These are phyloP conservation scores for Coelastrella sp. DNA, from an alignment of 139 green algal genomes.

Conservation along the genomic window DNA sequence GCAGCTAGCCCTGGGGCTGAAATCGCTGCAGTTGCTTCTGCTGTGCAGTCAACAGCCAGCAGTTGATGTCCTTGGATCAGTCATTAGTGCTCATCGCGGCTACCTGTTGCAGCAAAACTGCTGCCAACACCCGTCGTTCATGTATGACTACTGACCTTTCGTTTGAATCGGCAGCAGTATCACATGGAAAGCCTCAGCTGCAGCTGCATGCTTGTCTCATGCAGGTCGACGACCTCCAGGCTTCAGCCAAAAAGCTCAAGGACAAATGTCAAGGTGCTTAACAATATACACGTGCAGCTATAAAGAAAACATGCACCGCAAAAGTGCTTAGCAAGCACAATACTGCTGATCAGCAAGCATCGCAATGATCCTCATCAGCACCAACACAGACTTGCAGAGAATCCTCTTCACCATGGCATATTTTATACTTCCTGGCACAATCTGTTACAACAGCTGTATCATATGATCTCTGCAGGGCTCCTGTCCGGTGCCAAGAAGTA, in stretches of 20 bases:
- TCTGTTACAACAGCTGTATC: background rate
- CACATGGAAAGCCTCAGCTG: no score
- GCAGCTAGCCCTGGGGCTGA: background rate
- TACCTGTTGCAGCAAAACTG: no score
- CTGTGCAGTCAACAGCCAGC: background rate
- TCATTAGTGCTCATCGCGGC: no score
- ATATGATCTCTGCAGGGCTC: conserved; percentile 33
- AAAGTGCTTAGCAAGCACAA: no score
- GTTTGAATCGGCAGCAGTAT: no score
- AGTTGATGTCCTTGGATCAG: background rate
- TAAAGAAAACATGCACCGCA: no score
- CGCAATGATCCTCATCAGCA: background rate
- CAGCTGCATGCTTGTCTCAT: background rate
- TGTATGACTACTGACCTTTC: background rate
- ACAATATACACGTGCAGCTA: background rate
- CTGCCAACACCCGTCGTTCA: background rate
- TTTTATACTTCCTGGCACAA: background rate
- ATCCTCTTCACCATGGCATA: no score
- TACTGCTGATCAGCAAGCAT: background rate
- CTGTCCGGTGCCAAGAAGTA: conserved; percentile 63
- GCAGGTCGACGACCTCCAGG: conserved; percentile 61
- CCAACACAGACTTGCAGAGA: background rate
- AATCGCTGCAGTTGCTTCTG: background rate
- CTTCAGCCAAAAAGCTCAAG: conserved; percentile 59
- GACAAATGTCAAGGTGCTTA: conserved; percentile 39